Conservation (phyloP, 257 asterid genomes). For the Lycium barbarum region DNA sequence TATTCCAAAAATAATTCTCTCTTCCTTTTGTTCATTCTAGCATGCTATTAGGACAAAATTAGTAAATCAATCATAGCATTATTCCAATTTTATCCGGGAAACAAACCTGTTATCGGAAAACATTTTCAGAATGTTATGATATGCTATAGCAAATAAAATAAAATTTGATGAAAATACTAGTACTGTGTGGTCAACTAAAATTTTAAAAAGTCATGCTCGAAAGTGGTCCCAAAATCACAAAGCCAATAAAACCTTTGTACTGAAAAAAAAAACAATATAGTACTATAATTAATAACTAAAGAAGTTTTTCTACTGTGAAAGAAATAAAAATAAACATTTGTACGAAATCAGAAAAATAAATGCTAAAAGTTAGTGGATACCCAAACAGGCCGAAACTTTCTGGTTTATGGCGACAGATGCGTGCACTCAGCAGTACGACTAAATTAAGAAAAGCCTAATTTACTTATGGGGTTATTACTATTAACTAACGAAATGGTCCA, state of each 20-base stretch:
- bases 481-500: no score
- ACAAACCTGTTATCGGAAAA: neutral
- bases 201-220: neutral
- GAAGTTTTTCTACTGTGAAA: neutral
- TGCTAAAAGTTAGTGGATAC: neutral
- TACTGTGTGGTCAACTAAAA: neutral
- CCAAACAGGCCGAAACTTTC: neutral
- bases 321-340: neutral
- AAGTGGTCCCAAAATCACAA: conserved; percentile 18
- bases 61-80: neutral
- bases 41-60: no score
- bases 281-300: neutral
- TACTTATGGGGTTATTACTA: neutral
- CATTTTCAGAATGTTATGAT: neutral
- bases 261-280: neutral
- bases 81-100: neutral
- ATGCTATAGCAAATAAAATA: neutral
- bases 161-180: neutral
- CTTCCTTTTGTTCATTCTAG: neutral
- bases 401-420: neutral
- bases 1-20: neutral
- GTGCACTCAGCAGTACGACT: neutral
- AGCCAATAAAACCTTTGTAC: neutral
- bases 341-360: neutral
- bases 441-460: neutral